These are phyloP conservation scores for Candida quercuum DNA, from an alignment of 805 yeast species.

Conservation along the genomic window DNA sequence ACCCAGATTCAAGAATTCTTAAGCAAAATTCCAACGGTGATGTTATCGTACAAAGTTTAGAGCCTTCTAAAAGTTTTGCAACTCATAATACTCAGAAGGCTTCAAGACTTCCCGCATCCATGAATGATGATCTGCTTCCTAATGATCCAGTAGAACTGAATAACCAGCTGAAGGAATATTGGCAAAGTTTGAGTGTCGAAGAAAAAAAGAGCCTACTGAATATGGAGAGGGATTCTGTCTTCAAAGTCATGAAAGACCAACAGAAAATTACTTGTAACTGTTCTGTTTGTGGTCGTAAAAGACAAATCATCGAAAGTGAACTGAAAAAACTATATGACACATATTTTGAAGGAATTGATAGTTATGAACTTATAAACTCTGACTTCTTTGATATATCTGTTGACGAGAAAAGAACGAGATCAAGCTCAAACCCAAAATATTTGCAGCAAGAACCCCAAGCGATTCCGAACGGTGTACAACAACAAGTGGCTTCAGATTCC, in stretches of 20 bases:
- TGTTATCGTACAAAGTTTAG: conserved; percentile 55
- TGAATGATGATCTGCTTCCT: conserved; percentile 5
- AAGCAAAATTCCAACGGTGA: conserved; percentile 72
- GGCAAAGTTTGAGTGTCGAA: conserved; percentile 60
- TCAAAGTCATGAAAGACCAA: conserved; percentile 57
- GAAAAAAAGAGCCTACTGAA: conserved; percentile 57
- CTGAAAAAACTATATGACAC: conserved; percentile 68
- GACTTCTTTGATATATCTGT: conserved; percentile 1
- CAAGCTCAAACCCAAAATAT: background rate
- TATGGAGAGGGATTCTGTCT: conserved; percentile 64
- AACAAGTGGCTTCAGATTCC: background rate
- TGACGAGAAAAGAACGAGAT: too few species aligned
- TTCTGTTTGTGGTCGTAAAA: conserved; percentile 70
- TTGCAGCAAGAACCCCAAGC: background rate
- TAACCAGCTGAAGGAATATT: conserved; percentile 33
- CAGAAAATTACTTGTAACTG: conserved; percentile 62
- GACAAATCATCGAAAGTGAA: conserved; percentile 67
- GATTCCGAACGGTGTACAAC: background rate
- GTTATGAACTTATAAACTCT: conserved; percentile 4
- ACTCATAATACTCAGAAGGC: background rate
- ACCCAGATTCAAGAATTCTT: conserved; percentile 68
- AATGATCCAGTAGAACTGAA: conserved; percentile 17
- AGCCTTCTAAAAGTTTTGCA: conserved; percentile 15
- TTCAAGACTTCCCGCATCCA: conserved; percentile 29
- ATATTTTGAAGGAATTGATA: conserved; percentile 40